phyloP scores from a whole-genome alignment of 2,329 filamentous ascomycete species.

The Tolypocladium album region DNA sequence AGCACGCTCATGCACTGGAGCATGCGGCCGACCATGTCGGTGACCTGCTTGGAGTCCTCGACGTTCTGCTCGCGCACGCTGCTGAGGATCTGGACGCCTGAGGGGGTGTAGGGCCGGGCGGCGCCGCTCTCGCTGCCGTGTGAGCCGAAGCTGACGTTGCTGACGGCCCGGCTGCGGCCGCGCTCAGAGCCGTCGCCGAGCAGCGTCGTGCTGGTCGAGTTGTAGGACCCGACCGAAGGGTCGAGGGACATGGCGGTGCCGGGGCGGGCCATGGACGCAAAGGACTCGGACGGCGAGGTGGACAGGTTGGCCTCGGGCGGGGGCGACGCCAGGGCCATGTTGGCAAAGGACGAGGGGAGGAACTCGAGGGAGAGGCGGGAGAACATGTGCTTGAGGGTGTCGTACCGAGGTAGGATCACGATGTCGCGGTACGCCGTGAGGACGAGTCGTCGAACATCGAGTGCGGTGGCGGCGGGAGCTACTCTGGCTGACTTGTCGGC shows the following conservation, averaged over 20 bases:
- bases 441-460: constrained; percentile 84
- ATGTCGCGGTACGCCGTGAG: constrained; percentile 81
- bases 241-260: constrained; percentile 69
- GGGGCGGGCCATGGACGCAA: constrained; percentile 41
- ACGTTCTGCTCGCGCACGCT: constrained; percentile 47
- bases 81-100: constrained; percentile 23
- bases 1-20: constrained; percentile 92
- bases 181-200: constrained; percentile 53
- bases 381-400: constrained; percentile 80
- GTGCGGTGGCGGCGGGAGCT: constrained; percentile 40
- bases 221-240: constrained; percentile 66
- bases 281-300: constrained; percentile 39
- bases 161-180: constrained; percentile 68
- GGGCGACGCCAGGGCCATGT: constrained; percentile 42
- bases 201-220: constrained; percentile 67
- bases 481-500: constrained; percentile 24
- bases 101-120: constrained; percentile 39
- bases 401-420: constrained; percentile 80
- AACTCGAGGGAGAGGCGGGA: constrained; percentile 82
- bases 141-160: constrained; percentile 64
- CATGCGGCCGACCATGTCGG: constrained; percentile 91
- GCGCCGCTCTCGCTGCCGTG: constrained; percentile 32
- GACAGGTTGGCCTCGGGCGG: constrained; percentile 38
- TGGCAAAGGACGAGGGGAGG: constrained; percentile 41
- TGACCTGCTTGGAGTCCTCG: constrained; percentile 67